Evolutionary conservation across 805 yeast species (phyloP), one percentile per base, ranked within the genome.

Genomic region (Blastobotrys peoriensis): DNA sequence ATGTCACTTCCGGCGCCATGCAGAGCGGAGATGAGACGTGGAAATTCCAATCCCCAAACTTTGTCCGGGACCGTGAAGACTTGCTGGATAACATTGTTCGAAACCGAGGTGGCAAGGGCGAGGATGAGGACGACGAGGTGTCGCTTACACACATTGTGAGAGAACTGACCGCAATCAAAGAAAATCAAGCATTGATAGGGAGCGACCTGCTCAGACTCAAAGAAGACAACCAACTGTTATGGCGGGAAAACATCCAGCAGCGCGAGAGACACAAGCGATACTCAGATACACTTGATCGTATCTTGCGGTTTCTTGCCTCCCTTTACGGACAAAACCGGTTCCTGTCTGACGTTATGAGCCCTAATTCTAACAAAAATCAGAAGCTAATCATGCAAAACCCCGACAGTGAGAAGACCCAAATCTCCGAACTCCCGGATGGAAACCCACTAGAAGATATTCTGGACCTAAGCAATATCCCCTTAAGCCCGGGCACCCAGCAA

Each of bases 21-120:
- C 67, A 66, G 22, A 39, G 48, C 36, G 67, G 67, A 35, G 96
- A 89, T 45, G 98, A 93, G 57, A 75, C 79, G 44, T 83, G 89
- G 85, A 94, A 88, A 64, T 93, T 93, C 67, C 81, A 79, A 50
- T 86, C 88, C 51, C 88, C 93, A 1, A 74, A 79, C 58, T 93
- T 93, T 61, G 68, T 78, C 30, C 72, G 74, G 47, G 95, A 76
- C 43, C 73, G 86, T 42, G 96, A 88, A 53, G 96, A 88, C 56
- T 70, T 93, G 51, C 69, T 93, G 54, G 95, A 86, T 50, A 77
- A 81, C 50, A 93, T 93, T 46, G 83, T 84, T 9, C 75, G 99
- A 53, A 91, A 91, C 61, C 68, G 70, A 49, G 69, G 76, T 17
- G 50, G 67, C 40, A 70, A 68, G 48, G 73, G 68, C 17, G 48